Conservation (phyloP, 768 basidiomycete species). For the Ramaria sp. region DNA sequence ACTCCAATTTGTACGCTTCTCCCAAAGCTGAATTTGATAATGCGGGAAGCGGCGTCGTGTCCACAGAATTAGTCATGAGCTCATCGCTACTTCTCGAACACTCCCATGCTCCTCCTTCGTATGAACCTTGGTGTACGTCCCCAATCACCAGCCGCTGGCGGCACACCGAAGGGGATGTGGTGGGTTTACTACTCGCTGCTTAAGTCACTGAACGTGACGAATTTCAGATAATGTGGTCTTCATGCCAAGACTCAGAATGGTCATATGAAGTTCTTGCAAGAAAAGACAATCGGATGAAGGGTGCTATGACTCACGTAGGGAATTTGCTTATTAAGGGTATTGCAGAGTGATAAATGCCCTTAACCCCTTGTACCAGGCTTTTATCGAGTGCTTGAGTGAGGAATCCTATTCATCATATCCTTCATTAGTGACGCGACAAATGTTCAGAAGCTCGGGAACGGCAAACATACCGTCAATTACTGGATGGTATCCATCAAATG, state of each 20-base stretch:
- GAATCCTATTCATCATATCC: neutral
- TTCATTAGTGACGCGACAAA: neutral
- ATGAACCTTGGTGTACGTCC: no score
- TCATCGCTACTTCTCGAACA: no score
- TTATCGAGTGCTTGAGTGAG: neutral
- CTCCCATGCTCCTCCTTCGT: no score
- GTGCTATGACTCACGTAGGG: neutral
- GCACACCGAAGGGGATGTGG: neutral
- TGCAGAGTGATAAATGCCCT: neutral
- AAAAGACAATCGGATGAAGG: neutral
- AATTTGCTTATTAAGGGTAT: neutral
- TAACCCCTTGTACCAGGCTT: neutral
- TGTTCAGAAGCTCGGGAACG: neutral
- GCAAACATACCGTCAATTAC: neutral
- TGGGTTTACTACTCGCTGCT: neutral
- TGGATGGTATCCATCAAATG: neutral
- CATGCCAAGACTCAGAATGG: neutral
- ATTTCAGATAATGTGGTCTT: neutral
- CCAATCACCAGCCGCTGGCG: no score
- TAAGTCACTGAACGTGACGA: neutral
- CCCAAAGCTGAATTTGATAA: neutral
- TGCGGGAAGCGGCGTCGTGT: no score
- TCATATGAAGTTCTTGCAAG: neutral
- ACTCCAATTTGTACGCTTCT: neutral
- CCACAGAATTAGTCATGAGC: no score